A percentile compares a stretch with the other conserved stretches of the same genome.
Evolutionary conservation across 345 rosid species (phyloP).

Genomic region (Adansonia digitata): DNA sequence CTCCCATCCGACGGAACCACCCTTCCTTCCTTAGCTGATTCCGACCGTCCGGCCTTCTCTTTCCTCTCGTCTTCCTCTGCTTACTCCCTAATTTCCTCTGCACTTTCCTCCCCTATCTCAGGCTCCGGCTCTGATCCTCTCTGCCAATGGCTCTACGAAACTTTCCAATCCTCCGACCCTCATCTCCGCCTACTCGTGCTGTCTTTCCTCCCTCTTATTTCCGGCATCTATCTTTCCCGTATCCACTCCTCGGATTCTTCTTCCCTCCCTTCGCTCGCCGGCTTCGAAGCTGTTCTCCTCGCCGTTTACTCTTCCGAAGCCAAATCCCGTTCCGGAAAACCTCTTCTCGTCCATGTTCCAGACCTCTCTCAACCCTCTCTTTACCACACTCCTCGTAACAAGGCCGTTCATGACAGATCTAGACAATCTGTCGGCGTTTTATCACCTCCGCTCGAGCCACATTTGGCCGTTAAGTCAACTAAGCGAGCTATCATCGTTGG

Average conservation of each 20-base stretch:
- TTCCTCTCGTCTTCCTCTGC: constrained; percentile 71
- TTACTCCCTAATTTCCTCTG: constrained; percentile 50
- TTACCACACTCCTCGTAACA: constrained; percentile 64
- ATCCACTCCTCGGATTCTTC: constrained; percentile 63
- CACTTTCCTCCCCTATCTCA: constrained; percentile 48
- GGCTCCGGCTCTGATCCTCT: constrained; percentile 88
- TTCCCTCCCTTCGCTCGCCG: constrained; percentile 66
- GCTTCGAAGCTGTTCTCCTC: constrained; percentile 92
- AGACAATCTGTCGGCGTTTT: constrained; percentile 51
- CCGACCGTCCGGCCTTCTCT: constrained; percentile 90
- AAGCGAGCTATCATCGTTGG: constrained; percentile 70
- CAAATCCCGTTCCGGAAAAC: constrained; percentile 74
- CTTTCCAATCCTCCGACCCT: constrained; percentile 70
- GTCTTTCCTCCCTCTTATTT: constrained; percentile 72
- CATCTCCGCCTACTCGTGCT: constrained; percentile 83
- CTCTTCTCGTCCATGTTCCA: constrained; percentile 59
- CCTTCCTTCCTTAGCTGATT: constrained; percentile 76
- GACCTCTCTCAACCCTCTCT: constrained; percentile 92
- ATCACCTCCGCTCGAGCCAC: constrained; percentile 70
- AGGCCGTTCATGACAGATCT: constrained; percentile 28
- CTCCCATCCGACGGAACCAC: constrained; percentile 36
- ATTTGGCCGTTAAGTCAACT: constrained; percentile 79
- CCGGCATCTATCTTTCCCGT: constrained; percentile 67
- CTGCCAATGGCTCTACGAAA: constrained; percentile 97
- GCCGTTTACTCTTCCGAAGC: constrained; percentile 77